Evolutionary conservation across 2,329 filamentous ascomycete genomes (phyloP), one percentile per base, ranked within the genome.

Genomic region (Calonectria pseudoturangicola): DNA sequence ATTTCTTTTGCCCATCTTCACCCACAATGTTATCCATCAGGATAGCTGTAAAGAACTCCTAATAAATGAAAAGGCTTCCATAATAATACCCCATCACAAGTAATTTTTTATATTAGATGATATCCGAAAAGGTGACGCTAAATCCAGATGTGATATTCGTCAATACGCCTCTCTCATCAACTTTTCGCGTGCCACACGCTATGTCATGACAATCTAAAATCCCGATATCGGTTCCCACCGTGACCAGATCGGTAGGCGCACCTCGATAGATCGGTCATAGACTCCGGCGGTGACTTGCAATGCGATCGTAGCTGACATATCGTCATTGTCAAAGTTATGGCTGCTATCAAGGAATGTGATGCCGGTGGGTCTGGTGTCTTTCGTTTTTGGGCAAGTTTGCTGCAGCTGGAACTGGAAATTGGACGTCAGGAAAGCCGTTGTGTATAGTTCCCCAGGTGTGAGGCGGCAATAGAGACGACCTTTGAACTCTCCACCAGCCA

Each of bases 181-280:
- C 21, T 21, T 21, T 21, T 21, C 21, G 21, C 21, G 21, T 21
- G 21, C 21, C 21, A 21, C 21, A 21, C 21, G 21, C 21, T 21
- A 21, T 21, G 21, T 21, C 21, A 21, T 21, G 21, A 21, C 21
- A 21, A 21, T n/a, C 16, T 41, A 60, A 27, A 60, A 60, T 7
- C 54, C 54, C 6, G 54, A 60, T 21, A 60, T 60, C 21, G 54
- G 54, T 18, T 60, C 54, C 54, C 33, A 60, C 15, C 54, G 33
- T 0, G 18, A 12, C 54, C 54, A 39, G 16, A 4, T 41, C 12
- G 36, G 30, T 4, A 60, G 33, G 25, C 36, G 30, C n/a, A 60
- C 54, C n/a, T 60, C 54, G 6, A 60, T 60, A 16, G 54, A 60
- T 41, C 54, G n/a, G 12, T 15, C 54, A 27, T 60, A 60, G 33